Percentiles rank a stretch among this genome's conserved stretches.
These are phyloP conservation scores for Bremia lactucae DNA, from an alignment of 352 stramenopile genomes.

Conservation along the genomic window DNA sequence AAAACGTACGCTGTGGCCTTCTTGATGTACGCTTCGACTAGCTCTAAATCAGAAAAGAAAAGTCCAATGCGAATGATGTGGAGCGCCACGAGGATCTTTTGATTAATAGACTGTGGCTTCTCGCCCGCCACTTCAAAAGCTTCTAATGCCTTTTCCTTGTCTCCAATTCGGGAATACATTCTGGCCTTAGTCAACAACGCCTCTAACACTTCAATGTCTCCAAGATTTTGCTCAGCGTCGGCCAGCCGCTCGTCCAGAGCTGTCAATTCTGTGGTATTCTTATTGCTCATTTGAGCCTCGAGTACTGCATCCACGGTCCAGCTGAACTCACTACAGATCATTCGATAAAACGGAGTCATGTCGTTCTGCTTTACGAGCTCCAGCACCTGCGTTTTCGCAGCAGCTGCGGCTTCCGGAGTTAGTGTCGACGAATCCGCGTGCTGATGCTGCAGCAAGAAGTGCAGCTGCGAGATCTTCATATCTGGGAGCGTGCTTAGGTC, in stretches of 20 bases:
- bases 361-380: slow-evolving; percentile 48
- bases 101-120: slow-evolving; percentile 93
- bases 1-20: slow-evolving; percentile 62
- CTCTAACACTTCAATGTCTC: slow-evolving; percentile 97
- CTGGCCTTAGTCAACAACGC: slow-evolving; percentile 88
- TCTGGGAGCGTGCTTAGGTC: slow-evolving; percentile 65
- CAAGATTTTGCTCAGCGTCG: slow-evolving; percentile 92
- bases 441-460: slow-evolving; percentile 74
- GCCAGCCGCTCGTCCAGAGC: slow-evolving; percentile 78
- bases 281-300: slow-evolving; percentile 37
- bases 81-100: slow-evolving; percentile 96
- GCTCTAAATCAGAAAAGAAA: slow-evolving; percentile 79
- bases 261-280: slow-evolving; percentile 63
- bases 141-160: slow-evolving; percentile 86
- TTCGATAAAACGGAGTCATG: slow-evolving; percentile 77
- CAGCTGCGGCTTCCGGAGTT: slow-evolving; percentile 21
- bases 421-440: slow-evolving; percentile 33
- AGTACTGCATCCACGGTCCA: slow-evolving; percentile 55
- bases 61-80: slow-evolving; percentile 85
- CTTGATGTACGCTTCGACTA: slow-evolving; percentile 83
- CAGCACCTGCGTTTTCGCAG: slow-evolving; percentile 42
- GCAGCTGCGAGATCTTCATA: slow-evolving; percentile 64
- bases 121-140: slow-evolving; percentile 87
- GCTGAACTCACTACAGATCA: slow-evolving; percentile 55
- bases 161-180: slow-evolving; percentile 90